Conservation (phyloP, 2,329 filamentous ascomycete species). For the Penicillium palitans region DNA sequence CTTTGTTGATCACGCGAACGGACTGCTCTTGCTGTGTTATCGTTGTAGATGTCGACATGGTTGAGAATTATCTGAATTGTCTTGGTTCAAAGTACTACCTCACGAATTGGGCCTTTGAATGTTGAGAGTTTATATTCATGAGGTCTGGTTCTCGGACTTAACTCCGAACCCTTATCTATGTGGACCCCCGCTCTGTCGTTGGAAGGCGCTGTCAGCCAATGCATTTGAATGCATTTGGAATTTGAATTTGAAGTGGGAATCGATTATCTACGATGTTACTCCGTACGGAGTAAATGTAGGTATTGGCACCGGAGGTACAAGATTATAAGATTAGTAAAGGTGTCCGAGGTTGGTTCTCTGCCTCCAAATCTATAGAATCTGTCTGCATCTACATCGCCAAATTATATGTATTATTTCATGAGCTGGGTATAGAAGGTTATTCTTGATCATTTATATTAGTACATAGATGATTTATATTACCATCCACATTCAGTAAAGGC, state of each 20-base stretch:
- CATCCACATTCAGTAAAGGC: neutral
- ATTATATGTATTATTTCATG: neutral
- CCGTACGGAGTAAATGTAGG: no score
- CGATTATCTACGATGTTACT: neutral
- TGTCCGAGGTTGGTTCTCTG: neutral
- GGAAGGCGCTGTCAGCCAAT: constrained; percentile 19
- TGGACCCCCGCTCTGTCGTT: constrained; percentile 18
- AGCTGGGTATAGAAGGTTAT: neutral
- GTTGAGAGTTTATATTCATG: neutral
- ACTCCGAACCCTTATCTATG: constrained; percentile 21
- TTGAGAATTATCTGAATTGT: neutral
- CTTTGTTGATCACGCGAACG: constrained; percentile 22
- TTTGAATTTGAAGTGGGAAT: neutral
- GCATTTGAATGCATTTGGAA: neutral
- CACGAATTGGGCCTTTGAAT: neutral
- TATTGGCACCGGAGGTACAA: constrained; percentile 1
- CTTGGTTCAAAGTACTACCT: neutral
- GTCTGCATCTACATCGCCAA: no score
- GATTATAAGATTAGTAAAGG: neutral
- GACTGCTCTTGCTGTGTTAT: constrained; percentile 19
- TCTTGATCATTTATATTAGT: neutral
- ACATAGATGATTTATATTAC: no score
- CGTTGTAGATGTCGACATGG: constrained; percentile 22
- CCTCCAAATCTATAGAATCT: neutral
- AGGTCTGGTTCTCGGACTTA: neutral